Evolutionary conservation across 768 basidiomycete genomes (phyloP), one percentile per base, ranked within the genome.

Genomic region (Myochromella boudieri): DNA sequence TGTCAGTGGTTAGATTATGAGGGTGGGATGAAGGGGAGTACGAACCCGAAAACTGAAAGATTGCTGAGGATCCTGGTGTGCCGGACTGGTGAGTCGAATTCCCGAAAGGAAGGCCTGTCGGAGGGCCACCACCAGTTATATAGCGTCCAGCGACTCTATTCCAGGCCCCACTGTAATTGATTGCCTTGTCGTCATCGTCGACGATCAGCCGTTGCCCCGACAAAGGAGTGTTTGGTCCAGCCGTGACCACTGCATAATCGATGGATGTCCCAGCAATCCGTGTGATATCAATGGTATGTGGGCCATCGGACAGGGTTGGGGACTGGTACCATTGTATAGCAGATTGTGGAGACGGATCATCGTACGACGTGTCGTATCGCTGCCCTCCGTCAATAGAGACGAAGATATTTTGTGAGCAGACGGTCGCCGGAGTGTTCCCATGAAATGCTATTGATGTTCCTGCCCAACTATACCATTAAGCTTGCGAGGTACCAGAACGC

Each of bases 11-110:
- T n/a, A n/a, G n/a, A n/a, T n/a, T 12, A 7, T 24, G 3, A 39
- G 15, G 29, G 33, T 17, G 21, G 31, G 10, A 11, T 5, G 12
- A 7, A 22, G 37, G 17, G 25, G 26, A 32, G 9, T 26, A 25
- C 61, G 14, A 48, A 66, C 66, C 66, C 42, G 44, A 59, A 48
- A 67, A 67, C 3, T n/a, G 44, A 28, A 63, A 63, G 17, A 60
- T 60, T 20, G 63, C 58, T 12, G 41, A 48, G 11, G 53, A 54
- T 1, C 61, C 66, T 12, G 46, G 34, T n/a, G 27, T 42, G 1
- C 37, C 48, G 1, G 59, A 50, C 28, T 58, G 56, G 29, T 60
- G 63, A 2, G 63, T 64, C 8, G 58, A 53, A 49, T 63, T 63
- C 10, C 60, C 55, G 33, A 58, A 58, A 2, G 63, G 55, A 46